Percentiles rank a stretch among this genome's conserved stretches.
phyloP scores from a whole-genome alignment of 2,329 filamentous ascomycete species.

The Diaporthe aspalathi region DNA sequence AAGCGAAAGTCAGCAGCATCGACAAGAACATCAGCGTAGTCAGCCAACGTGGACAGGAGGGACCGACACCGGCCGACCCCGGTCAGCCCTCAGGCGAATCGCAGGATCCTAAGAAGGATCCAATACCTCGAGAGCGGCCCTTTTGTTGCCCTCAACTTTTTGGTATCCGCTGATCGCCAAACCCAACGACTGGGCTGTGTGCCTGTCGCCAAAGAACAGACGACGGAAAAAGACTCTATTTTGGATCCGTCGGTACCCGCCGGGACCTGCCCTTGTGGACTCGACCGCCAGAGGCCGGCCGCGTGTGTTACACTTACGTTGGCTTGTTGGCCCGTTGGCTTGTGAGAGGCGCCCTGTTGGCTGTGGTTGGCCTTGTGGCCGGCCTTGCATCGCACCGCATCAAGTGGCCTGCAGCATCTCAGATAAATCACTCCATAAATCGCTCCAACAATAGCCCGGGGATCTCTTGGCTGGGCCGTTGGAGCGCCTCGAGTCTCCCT shows the following conservation, averaged over 20 bases:
- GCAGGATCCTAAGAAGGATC: slow-evolving; percentile 8
- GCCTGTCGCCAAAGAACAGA: background rate
- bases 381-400: slow-evolving; percentile 7
- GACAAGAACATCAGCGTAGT: background rate
- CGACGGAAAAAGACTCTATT: slow-evolving; percentile 3
- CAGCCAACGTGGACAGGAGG: background rate
- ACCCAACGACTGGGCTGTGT: background rate
- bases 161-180: slow-evolving; percentile 1
- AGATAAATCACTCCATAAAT: slow-evolving; percentile 8
- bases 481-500: background rate
- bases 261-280: slow-evolving; percentile 16
- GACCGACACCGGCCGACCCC: background rate
- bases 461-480: background rate
- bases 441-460: slow-evolving; percentile 12
- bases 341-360: slow-evolving; percentile 7
- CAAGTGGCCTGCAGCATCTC: slow-evolving; percentile 5
- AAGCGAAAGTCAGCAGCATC: background rate
- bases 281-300: background rate
- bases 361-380: background rate
- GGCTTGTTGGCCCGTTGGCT: background rate
- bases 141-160: background rate
- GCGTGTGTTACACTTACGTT: slow-evolving; percentile 13
- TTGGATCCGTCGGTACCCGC: slow-evolving; percentile 18
- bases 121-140: background rate
- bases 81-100: background rate